Conservation (phyloP, 1,284 basidiomycete genomes). For the Vanrija pseudolonga region DNA sequence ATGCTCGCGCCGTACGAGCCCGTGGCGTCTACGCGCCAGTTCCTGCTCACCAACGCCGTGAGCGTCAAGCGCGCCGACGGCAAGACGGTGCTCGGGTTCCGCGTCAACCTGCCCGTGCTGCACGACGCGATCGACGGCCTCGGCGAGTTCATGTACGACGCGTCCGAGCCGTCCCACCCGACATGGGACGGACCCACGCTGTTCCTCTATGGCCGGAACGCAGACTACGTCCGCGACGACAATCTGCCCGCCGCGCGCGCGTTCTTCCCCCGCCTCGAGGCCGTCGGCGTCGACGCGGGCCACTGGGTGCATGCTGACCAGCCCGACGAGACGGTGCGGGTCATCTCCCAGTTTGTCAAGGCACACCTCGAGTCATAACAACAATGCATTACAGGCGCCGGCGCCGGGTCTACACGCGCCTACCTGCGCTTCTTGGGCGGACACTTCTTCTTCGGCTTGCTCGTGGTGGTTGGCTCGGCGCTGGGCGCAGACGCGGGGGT, state of each 20-base stretch:
- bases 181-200: slow-evolving; percentile 51
- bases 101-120: slow-evolving; percentile 54
- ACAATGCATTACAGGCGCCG: too few species aligned
- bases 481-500: background rate
- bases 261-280: slow-evolving; percentile 53
- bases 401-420: too few species aligned
- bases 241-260: slow-evolving; percentile 50
- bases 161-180: slow-evolving; percentile 9
- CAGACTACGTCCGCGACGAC: slow-evolving; percentile 53
- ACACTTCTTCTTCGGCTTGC: too few species aligned
- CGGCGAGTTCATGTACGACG: slow-evolving; percentile 54
- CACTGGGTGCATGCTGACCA: slow-evolving; percentile 51
- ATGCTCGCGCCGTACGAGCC: slow-evolving; percentile 52
- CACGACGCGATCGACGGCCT: slow-evolving; percentile 50
- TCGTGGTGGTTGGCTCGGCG: background rate
- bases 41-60: slow-evolving; percentile 56
- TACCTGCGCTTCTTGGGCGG: too few species aligned
- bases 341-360: slow-evolving; percentile 36
- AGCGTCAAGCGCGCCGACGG: slow-evolving; percentile 21
- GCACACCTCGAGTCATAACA: background rate
- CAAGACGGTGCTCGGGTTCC: slow-evolving; percentile 48
- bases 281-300: slow-evolving; percentile 41
- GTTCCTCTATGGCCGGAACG: slow-evolving; percentile 55
- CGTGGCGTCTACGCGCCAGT: slow-evolving; percentile 53
- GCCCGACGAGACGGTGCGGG: slow-evolving; percentile 38